A percentile compares a stretch with the other conserved stretches of the same genome.
Conservation (phyloP, 2,329 filamentous ascomycete species). For the Zalaria sp. region DNA sequence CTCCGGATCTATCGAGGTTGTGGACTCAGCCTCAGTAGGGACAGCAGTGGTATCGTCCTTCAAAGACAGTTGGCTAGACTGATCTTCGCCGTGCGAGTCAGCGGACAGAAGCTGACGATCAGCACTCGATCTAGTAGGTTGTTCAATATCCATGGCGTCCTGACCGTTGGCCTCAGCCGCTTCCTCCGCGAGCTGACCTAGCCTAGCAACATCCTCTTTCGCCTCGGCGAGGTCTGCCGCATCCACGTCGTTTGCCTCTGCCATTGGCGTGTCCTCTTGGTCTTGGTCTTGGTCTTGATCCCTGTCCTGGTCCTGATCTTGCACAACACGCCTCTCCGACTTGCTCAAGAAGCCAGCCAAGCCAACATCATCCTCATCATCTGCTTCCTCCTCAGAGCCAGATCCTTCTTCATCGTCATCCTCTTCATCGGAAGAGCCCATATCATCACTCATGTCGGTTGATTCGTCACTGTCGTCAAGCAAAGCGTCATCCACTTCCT, state of each 20-base stretch:
- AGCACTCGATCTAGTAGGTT: not conserved
- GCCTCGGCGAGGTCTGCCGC: too few relatives aligned
- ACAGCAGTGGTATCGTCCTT: constrained; percentile 7
- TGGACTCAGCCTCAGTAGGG: constrained; percentile 8
- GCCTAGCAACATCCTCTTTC: too few relatives aligned
- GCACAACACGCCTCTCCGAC: constrained; percentile 9
- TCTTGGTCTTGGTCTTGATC: not conserved
- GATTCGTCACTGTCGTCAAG: constrained; percentile 26
- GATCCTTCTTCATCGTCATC: constrained; percentile 12
- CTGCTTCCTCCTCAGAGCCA: constrained; percentile 12
- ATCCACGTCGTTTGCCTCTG: not conserved
- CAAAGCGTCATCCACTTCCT: constrained; percentile 24
- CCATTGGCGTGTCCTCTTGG: not conserved
- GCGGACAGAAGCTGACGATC: constrained; percentile 4
- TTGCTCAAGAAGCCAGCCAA: constrained; percentile 14
- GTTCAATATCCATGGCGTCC: not conserved
- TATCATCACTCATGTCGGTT: constrained; percentile 23
- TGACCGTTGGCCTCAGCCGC: too few relatives aligned
- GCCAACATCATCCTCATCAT: constrained; percentile 6
- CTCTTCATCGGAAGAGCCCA: constrained; percentile 20
- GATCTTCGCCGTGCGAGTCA: constrained; percentile 6
- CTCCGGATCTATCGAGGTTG: constrained; percentile 7
- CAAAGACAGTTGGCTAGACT: constrained; percentile 7
- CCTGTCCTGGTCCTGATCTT: constrained; percentile 9
- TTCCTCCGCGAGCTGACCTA: too few relatives aligned